A percentile compares a stretch with the other conserved stretches of the same genome.
These are phyloP conservation scores for Striga asiatica DNA, from an alignment of 257 asterid species.

Conservation along the genomic window DNA sequence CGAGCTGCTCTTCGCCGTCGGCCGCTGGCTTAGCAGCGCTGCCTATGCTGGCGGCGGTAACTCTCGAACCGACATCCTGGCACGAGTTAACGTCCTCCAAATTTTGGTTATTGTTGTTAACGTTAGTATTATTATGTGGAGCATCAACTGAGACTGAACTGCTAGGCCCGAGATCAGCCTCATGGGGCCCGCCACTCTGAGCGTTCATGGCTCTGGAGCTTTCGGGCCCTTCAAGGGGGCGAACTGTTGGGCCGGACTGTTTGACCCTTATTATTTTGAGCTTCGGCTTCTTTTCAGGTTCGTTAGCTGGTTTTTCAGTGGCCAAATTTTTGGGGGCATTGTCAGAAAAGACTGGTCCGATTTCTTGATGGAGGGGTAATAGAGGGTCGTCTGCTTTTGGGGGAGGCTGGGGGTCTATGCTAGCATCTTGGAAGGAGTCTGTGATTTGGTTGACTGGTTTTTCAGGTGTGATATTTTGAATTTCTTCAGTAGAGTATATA, in stretches of 20 bases:
- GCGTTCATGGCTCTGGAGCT: constrained; percentile 24
- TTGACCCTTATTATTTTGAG: constrained; percentile 71
- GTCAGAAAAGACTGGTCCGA: constrained; percentile 18
- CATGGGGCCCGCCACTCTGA: constrained; percentile 16
- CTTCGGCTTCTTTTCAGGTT: constrained; percentile 65
- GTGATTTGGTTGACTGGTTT: constrained; percentile 19
- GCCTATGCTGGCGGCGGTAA: constrained; percentile 92
- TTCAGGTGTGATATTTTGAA: constrained; percentile 2
- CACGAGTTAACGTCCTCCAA: constrained; percentile 71
- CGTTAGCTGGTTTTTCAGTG: constrained; percentile 29
- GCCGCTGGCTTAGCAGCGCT: constrained; percentile 60
- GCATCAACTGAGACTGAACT: constrained; percentile 89
- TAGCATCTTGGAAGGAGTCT: constrained; percentile 15
- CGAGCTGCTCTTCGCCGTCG: constrained; percentile 46
- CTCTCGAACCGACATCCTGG: constrained; percentile 90
- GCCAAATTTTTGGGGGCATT: constrained; percentile 19
- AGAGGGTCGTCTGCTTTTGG: constrained; percentile 18
- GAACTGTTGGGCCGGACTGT: constrained; percentile 44
- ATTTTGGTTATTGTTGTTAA: constrained; percentile 56
- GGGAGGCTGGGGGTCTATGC: constrained; percentile 21
- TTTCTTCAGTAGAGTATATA: constrained; percentile 21
- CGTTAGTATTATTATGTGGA: constrained; percentile 38
- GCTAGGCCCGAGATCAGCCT: constrained; percentile 67
- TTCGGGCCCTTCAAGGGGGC: constrained; percentile 47
- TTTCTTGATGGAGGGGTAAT: constrained; percentile 13